Evolutionary conservation across 2,329 filamentous ascomycete species (phyloP).

Genomic region (Onygena corvina): DNA sequence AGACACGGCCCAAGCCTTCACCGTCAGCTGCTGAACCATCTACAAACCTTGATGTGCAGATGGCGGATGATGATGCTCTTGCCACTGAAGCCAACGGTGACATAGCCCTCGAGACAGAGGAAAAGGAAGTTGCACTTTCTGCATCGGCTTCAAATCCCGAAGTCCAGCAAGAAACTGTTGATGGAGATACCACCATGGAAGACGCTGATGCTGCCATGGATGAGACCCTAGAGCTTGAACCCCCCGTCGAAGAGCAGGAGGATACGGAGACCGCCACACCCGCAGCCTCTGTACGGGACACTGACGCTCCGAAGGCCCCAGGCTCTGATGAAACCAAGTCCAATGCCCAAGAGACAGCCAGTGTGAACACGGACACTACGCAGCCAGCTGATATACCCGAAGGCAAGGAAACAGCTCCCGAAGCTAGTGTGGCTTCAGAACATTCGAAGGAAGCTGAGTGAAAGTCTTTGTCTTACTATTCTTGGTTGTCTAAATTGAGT

Average conservation of each 20-base stretch:
- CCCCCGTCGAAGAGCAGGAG: slow-evolving; percentile 11
- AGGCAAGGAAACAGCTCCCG: slow-evolving; percentile 13
- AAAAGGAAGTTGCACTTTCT: slow-evolving; percentile 22
- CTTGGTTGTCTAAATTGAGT: slow-evolving; percentile 2
- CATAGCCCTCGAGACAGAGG: slow-evolving; percentile 19
- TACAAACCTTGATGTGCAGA: slow-evolving; percentile 15
- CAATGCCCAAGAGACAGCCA: slow-evolving; percentile 3
- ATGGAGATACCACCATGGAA: slow-evolving; percentile 29
- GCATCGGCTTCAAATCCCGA: slow-evolving; percentile 22
- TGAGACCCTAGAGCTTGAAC: slow-evolving; percentile 8
- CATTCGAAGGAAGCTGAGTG: slow-evolving; percentile 14
- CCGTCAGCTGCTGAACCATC: slow-evolving; percentile 22
- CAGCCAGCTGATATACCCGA: slow-evolving; percentile 8
- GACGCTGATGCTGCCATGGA: slow-evolving; percentile 22
- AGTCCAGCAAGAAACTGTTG: slow-evolving; percentile 21
- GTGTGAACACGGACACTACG: slow-evolving; percentile 1
- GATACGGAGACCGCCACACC: slow-evolving; percentile 17
- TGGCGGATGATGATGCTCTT: slow-evolving; percentile 24
- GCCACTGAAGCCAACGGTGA: slow-evolving; percentile 25
- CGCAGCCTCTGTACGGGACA: slow-evolving; percentile 10
- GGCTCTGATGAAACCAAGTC: slow-evolving; percentile 11
- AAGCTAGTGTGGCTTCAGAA: slow-evolving; percentile 12
- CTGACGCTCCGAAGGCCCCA: slow-evolving; percentile 19
- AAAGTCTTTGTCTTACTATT: not conserved
- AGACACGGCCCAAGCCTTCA: slow-evolving; percentile 23